Percentiles rank a stretch among this genome's conserved stretches.
These are phyloP conservation scores for Pythium scleroteichum DNA, from an alignment of 352 stramenopile species.

Conservation along the genomic window DNA sequence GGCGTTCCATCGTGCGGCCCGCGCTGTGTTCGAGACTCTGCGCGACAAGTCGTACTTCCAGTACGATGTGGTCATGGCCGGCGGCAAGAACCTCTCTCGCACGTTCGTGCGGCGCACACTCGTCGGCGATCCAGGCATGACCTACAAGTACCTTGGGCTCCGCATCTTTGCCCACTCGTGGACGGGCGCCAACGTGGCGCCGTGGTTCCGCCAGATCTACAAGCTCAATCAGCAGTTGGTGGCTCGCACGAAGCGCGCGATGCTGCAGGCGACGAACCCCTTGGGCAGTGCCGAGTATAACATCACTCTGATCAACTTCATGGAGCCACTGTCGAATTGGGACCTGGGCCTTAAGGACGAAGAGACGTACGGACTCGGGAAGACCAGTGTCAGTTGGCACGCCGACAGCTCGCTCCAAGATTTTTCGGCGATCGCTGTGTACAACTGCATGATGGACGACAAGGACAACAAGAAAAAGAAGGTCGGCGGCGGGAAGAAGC, in stretches of 20 bases:
- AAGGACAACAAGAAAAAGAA: conserved; percentile 20
- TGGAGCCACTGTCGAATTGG: conserved; percentile 36
- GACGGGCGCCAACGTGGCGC: conserved; percentile 29
- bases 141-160: conserved; percentile 90
- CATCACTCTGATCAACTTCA: conserved; percentile 61
- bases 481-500: conserved; percentile 7
- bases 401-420: conserved; percentile 80
- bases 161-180: conserved; percentile 83
- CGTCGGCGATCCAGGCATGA: conserved; percentile 80
- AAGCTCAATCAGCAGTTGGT: conserved; percentile 25
- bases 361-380: conserved; percentile 38
- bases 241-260: conserved; percentile 21
- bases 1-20: conserved; percentile 19
- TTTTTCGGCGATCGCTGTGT: conserved; percentile 82
- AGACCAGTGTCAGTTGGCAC: conserved; percentile 76
- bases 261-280: conserved; percentile 20
- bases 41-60: conserved; percentile 44
- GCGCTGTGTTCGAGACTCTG: conserved; percentile 29
- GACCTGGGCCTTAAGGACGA: conserved; percentile 61
- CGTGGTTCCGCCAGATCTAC: conserved; percentile 23
- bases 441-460: conserved; percentile 56
- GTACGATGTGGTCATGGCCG: conserved; percentile 49
- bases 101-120: conserved; percentile 83
- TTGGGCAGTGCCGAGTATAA: conserved; percentile 50
- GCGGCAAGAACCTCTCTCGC: conserved; percentile 42